phyloP scores from a whole-genome alignment of 495 filamentous ascomycete species.

The Darksidea phi region DNA sequence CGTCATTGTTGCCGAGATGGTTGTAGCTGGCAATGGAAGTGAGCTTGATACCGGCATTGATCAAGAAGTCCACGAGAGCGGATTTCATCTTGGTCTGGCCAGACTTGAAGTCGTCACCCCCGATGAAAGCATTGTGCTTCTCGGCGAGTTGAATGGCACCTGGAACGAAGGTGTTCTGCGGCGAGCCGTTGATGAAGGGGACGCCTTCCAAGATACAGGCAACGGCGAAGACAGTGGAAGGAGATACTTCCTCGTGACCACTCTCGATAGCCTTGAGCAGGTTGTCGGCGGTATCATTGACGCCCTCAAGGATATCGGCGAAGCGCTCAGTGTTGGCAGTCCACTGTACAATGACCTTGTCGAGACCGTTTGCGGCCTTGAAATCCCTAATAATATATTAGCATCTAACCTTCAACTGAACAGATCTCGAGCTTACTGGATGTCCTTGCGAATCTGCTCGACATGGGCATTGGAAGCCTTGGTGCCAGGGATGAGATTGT shows the following conservation, averaged over 20 bases:
- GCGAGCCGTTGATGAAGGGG: slow-evolving; percentile 99
- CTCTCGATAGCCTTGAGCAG: slow-evolving; percentile 79
- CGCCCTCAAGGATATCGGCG: slow-evolving; percentile 78
- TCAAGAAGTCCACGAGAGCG: slow-evolving; percentile 95
- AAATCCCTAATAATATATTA: slow-evolving; percentile 62
- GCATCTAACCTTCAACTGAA: background rate
- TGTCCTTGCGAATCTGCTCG: slow-evolving; percentile 90
- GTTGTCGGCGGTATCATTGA: slow-evolving; percentile 97
- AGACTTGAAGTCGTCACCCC: slow-evolving; percentile 99
- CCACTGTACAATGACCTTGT: slow-evolving; percentile 98
- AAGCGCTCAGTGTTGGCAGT: slow-evolving; percentile 98
- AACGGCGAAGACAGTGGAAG: slow-evolving; percentile 93
- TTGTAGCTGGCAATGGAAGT: slow-evolving; percentile 99
- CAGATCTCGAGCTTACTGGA: slow-evolving; percentile 60
- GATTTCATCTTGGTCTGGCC: slow-evolving; percentile 99
- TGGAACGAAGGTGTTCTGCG: slow-evolving; percentile 98
- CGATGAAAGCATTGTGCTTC: slow-evolving; percentile 83
- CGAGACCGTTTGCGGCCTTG: slow-evolving; percentile 78
- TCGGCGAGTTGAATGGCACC: slow-evolving; percentile 90
- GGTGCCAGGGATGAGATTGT: slow-evolving; percentile 80
- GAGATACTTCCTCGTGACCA: slow-evolving; percentile 84
- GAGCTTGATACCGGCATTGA: slow-evolving; percentile 98
- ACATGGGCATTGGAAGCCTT: slow-evolving; percentile 86
- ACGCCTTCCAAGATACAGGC: slow-evolving; percentile 84
- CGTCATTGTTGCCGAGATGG: slow-evolving; percentile 98